These are phyloP conservation scores for Pseudomonodictys pantanalensis DNA, from an alignment of 495 filamentous ascomycete genomes.

Conservation along the genomic window DNA sequence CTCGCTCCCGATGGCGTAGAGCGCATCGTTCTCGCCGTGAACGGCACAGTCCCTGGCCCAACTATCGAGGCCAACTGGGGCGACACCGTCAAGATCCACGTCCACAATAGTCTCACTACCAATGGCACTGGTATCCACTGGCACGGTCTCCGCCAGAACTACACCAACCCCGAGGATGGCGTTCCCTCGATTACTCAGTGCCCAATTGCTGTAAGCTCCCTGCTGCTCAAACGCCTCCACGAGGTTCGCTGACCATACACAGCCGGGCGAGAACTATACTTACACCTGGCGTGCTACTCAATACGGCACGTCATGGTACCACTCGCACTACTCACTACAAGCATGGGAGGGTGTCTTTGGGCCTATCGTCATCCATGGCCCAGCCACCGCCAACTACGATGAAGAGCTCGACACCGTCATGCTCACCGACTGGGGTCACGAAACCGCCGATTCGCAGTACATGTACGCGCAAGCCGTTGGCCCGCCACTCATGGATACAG, in stretches of 20 bases:
- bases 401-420: constrained; percentile 30
- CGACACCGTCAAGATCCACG: constrained; percentile 35
- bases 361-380: constrained; percentile 38
- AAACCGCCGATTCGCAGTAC: constrained; percentile 15
- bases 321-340: constrained; percentile 29
- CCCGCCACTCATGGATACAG: constrained; percentile 26
- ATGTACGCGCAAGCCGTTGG: constrained; percentile 23
- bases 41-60: constrained; percentile 27
- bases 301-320: constrained; percentile 32
- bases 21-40: constrained; percentile 20
- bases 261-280: constrained; percentile 7
- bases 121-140: constrained; percentile 42
- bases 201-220: constrained; percentile 22
- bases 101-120: constrained; percentile 35
- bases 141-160: constrained; percentile 39
- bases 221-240: constrained; percentile 50
- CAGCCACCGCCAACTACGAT: constrained; percentile 42
- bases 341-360: constrained; percentile 34
- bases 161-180: constrained; percentile 34
- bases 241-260: not conserved
- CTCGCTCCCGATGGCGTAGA: constrained; percentile 23
- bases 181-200: constrained; percentile 32
- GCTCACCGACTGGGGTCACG: constrained; percentile 30
- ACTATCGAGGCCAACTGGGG: constrained; percentile 26
- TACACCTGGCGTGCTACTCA: constrained; percentile 28